Evolutionary conservation across 768 basidiomycete genomes (phyloP), one percentile per base, ranked within the genome.

Genomic region (Tulasnella calospora): DNA sequence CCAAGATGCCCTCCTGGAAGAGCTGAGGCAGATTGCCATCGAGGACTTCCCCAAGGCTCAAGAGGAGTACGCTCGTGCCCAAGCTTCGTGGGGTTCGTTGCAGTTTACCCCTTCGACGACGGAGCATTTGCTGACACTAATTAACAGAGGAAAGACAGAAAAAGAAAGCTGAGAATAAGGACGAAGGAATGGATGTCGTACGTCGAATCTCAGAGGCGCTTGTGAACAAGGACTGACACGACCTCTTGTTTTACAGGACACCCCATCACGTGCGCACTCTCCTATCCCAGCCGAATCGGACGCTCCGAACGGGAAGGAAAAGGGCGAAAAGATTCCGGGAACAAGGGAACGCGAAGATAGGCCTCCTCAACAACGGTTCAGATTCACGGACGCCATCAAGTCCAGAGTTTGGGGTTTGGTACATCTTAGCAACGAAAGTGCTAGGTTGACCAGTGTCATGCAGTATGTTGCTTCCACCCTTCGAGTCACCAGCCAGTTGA

Each of bases 311-410:
- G 40, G 35, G 3, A 21, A 35, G 15, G 17, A 38, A 10, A 35
- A 30, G 27, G 77, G 69, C 76, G 69, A 77, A 30, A 17, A 79
- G 79, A 82, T 61, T 19, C 57, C 30, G 9, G 79, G 75, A 23
- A 76, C 61, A 21, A 71, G 74, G 47, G 38, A 80, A 40, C 82
- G 78, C 57, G 86, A 86, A 27, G 82, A 87, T 21, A 90, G 92
- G 55, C 90, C 92, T 61, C 94, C 95, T 0, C 86, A 87, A 81
- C 92, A 92, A 85, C 91, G 90, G 84, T 97, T 92, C 83, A 85
- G 91, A 6, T 84, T 95, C 86, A 94, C 92, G 51, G 95, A 96
- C 78, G 83, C 83, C 79, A 94, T 96, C 92, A 93, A 94, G 86
- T 84, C 83, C 55, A 88, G 90, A 38, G 89, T 96, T 80, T 96